A percentile compares a stretch with the other conserved stretches of the same genome.
Conservation (phyloP, 352 stramenopile species). For the Globisporangium abappressorium region DNA sequence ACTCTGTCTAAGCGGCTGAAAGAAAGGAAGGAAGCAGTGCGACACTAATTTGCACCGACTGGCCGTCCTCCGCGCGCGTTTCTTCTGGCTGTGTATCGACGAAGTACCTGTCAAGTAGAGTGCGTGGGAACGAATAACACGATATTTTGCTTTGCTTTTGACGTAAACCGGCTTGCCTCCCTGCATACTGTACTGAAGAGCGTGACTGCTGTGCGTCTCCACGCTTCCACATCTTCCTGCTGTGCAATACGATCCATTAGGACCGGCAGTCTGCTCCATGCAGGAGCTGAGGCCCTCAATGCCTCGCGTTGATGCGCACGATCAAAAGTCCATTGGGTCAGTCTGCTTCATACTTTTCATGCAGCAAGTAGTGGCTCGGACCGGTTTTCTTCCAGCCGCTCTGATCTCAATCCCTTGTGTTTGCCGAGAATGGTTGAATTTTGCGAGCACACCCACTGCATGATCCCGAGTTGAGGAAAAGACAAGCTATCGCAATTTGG, state of each 20-base stretch:
- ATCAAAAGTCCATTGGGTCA: too few species aligned
- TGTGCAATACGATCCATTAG: neutral
- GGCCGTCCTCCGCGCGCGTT: neutral
- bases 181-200: neutral
- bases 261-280: neutral
- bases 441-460: too few species aligned
- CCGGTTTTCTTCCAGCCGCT: neutral
- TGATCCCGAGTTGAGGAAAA: neutral
- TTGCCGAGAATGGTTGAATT: too few species aligned
- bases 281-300: neutral
- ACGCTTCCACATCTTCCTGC: neutral
- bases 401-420: too few species aligned
- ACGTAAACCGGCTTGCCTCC: neutral
- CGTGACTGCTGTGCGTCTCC: neutral
- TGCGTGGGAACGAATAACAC: constrained; percentile 10
- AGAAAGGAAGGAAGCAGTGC: neutral
- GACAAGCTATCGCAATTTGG: too few species aligned
- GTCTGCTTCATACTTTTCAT: neutral
- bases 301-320: too few species aligned
- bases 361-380: neutral
- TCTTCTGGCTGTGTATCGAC: constrained; percentile 1
- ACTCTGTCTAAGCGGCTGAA: constrained; percentile 54
- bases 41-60: neutral
- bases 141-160: constrained; percentile 16
- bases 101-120: neutral